These are phyloP conservation scores for Lepidium didymum DNA, from an alignment of 345 rosid species.

Conservation along the genomic window DNA sequence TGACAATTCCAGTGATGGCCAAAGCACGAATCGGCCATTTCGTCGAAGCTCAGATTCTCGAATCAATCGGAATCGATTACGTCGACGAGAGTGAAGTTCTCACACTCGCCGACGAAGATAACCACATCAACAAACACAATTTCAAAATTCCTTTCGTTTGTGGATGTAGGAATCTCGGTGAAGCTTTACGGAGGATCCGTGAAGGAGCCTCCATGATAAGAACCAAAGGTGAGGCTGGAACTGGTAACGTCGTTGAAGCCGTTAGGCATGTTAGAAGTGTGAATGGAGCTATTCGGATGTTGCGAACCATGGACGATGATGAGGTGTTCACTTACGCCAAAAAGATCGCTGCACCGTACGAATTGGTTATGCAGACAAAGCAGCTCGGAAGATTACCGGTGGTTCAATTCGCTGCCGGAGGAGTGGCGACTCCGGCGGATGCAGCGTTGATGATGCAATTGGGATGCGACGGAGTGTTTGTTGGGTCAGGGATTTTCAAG, in stretches of 20 bases:
- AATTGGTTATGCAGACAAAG: slow-evolving; percentile 64
- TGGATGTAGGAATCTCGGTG: slow-evolving; percentile 74
- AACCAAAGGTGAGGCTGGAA: slow-evolving; percentile 84
- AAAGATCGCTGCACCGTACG: slow-evolving; percentile 58
- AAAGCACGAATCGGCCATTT: slow-evolving; percentile 66
- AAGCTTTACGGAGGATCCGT: slow-evolving; percentile 62
- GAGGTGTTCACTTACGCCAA: slow-evolving; percentile 68
- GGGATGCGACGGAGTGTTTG: slow-evolving; percentile 68
- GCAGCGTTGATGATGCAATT: slow-evolving; percentile 78
- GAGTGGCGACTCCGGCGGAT: slow-evolving; percentile 70
- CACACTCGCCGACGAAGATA: slow-evolving; percentile 65
- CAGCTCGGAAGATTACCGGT: slow-evolving; percentile 66
- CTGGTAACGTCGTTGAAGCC: slow-evolving; percentile 70
- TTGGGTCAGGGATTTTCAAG: slow-evolving; percentile 67
- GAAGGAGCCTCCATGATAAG: slow-evolving; percentile 88
- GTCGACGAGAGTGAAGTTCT: slow-evolving; percentile 78
- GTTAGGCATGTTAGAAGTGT: slow-evolving; percentile 78
- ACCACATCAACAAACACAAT: slow-evolving; percentile 79
- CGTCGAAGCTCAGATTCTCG: slow-evolving; percentile 66
- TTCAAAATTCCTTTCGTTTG: slow-evolving; percentile 78
- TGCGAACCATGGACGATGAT: slow-evolving; percentile 70
- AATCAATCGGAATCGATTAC: slow-evolving; percentile 66
- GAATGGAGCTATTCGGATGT: slow-evolving; percentile 54
- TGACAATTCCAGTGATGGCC: slow-evolving; percentile 67
- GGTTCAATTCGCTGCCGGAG: slow-evolving; percentile 68